phyloP scores from a whole-genome alignment of 1,284 basidiomycete genomes.

The Exobasidium cylindrosporum region DNA sequence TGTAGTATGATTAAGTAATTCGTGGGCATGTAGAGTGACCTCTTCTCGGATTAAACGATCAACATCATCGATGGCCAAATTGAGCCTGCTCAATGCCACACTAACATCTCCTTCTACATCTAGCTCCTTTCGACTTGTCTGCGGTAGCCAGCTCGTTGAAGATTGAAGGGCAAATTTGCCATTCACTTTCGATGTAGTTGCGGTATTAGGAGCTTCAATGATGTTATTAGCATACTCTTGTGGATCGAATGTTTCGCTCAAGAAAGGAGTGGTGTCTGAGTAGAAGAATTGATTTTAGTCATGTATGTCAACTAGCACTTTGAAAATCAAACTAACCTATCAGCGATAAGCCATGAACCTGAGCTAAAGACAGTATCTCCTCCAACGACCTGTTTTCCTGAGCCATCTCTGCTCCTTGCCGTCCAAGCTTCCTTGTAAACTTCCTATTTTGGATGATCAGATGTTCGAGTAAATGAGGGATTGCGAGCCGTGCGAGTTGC shows the following conservation, averaged over 20 bases:
- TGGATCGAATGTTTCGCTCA: conserved; percentile 3
- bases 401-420: background rate
- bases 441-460: no score
- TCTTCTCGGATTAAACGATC: conserved; percentile 22
- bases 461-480: no score
- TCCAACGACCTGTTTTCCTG: background rate
- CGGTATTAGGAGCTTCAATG: conserved; percentile 6
- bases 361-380: background rate
- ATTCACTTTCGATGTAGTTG: background rate
- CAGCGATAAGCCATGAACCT: background rate
- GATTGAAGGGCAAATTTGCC: background rate
- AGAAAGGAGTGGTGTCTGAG: conserved; percentile 6
- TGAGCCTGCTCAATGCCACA: conserved; percentile 31
- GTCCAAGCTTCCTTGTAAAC: no score
- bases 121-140: background rate
- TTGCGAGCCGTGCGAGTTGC: no score
- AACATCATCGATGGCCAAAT: conserved; percentile 33
- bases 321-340: background rate
- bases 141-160: background rate
- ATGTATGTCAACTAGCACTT: no score
- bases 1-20: conserved; percentile 7
- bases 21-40: conserved; percentile 22
- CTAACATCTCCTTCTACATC: conserved; percentile 27
- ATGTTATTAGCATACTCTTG: conserved; percentile 12
- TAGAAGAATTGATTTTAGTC: no score